Evolutionary conservation across 2,329 filamentous ascomycete species (phyloP), one percentile per base, ranked within the genome.

Genomic region (Tothia fuscella): DNA sequence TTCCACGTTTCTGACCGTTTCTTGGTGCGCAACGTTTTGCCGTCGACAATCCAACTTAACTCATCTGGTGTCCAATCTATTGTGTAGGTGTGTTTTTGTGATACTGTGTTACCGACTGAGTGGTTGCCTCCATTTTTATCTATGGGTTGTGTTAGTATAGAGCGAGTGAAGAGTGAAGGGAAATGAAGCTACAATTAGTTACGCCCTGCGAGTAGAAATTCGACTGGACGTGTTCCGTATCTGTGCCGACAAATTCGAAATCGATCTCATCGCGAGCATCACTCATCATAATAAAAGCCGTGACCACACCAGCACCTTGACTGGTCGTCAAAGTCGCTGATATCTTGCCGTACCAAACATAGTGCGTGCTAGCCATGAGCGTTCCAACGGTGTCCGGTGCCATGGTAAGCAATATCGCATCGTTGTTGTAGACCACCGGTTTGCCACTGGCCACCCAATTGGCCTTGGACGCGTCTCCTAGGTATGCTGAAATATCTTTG

Each of bases 261-360:
- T 98, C 91, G 54, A 98, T 94, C 64, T 98, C 91, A 56, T 98
- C 91, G 71, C 95, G 93, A 56, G 93, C 82, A 55, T 96, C 89
- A 26, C 83, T 88, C 62, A 95, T 77, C 56, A 96, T 70, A 59
- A 98, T 98, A 59, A 98, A 98, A 22, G 87, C 89, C 2, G 87
- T 93, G n/a, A 98, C 82, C 17, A 98, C 91, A 70, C 91, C 91
- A 34, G 70, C 66, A 44, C 87, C 88, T 54, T 83, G 79, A 49
- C 80, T 82, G 0, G 87, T 89, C 70, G 86, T 91, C 61, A 96
- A 69, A 43, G 68, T 82, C 42, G 85, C 86, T 60, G 81, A 82
- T 54, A 94, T 80, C 62, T 83, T 94, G 56, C 91, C 91, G 62
- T 96, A 98, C 91, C 91, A 96, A 64, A 98, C 80, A 64, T 95